phyloP scores from a whole-genome alignment of 805 yeast genomes.

The Nakazawaea sp. region DNA sequence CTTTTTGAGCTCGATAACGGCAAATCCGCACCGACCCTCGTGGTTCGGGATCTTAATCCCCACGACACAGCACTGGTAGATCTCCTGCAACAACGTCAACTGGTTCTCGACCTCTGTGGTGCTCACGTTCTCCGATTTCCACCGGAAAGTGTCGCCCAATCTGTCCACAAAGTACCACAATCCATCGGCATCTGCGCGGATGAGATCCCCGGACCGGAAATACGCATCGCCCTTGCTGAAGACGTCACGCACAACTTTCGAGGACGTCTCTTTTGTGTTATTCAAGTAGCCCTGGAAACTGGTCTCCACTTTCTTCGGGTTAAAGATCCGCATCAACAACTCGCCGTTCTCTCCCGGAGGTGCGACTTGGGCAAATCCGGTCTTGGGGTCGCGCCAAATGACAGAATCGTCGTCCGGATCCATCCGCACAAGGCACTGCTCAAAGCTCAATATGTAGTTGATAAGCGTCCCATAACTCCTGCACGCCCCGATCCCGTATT shows the following conservation, averaged over 20 bases:
- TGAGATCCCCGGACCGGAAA: constrained; percentile 82
- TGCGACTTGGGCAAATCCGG: constrained; percentile 57
- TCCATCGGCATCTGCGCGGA: constrained; percentile 61
- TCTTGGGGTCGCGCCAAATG: constrained; percentile 59
- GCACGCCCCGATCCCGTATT: constrained; percentile 82
- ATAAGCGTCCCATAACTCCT: constrained; percentile 67
- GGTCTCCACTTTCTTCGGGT: constrained; percentile 53
- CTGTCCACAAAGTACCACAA: constrained; percentile 82
- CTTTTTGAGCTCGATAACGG: constrained; percentile 54
- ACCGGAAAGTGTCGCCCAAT: constrained; percentile 90
- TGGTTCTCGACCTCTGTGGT: constrained; percentile 90
- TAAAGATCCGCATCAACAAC: constrained; percentile 67
- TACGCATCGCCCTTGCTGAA: constrained; percentile 86
- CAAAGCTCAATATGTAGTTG: constrained; percentile 40
- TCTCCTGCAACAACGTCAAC: constrained; percentile 35
- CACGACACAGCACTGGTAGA: constrained; percentile 75
- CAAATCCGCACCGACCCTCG: constrained; percentile 94
- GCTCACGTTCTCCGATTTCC: constrained; percentile 95
- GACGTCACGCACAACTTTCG: constrained; percentile 68
- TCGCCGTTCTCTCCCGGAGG: constrained; percentile 74
- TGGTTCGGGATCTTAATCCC: constrained; percentile 80
- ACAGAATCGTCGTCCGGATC: constrained; percentile 74
- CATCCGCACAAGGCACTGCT: constrained; percentile 61
- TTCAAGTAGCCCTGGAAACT: constrained; percentile 89
- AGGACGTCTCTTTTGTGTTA: constrained; percentile 69